Conservation (phyloP, 164 flowering plant genomes). For the Magnolia officinalis region DNA sequence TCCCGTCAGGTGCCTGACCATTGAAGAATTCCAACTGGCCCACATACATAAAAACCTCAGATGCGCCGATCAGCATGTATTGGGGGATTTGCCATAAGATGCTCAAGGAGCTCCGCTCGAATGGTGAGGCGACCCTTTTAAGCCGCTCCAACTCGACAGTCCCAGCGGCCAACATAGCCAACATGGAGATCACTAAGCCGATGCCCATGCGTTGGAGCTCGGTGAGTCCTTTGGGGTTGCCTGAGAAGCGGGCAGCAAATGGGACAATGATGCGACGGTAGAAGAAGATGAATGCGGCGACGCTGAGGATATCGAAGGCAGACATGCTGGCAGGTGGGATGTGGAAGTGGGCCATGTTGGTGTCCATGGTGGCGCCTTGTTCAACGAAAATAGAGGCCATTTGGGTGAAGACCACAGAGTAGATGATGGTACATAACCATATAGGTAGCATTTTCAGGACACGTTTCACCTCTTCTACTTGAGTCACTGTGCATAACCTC, state of each 20-base stretch:
- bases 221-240: constrained; percentile 51
- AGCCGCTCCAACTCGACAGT: constrained; percentile 41
- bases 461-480: constrained; percentile 91
- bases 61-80: constrained; percentile 70
- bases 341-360: constrained; percentile 42
- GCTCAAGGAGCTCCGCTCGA: constrained; percentile 41
- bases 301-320: constrained; percentile 72
- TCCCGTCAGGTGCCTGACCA: constrained; percentile 85
- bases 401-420: constrained; percentile 87
- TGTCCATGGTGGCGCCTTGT: constrained; percentile 80
- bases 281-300: constrained; percentile 54
- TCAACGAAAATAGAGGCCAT: constrained; percentile 96
- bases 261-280: constrained; percentile 62
- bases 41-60: constrained; percentile 90
- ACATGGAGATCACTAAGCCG: constrained; percentile 47
- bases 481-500: constrained; percentile 86
- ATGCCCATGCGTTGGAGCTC: constrained; percentile 73
- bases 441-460: constrained; percentile 70
- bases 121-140: constrained; percentile 11
- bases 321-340: constrained; percentile 95
- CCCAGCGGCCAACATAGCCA: constrained; percentile 68
- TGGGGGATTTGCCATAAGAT: constrained; percentile 66
- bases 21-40: constrained; percentile 88
- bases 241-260: constrained; percentile 34
- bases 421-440: constrained; percentile 90